These are phyloP conservation scores for Leavenworthia alabamica DNA, from an alignment of 345 rosid genomes.

Conservation along the genomic window DNA sequence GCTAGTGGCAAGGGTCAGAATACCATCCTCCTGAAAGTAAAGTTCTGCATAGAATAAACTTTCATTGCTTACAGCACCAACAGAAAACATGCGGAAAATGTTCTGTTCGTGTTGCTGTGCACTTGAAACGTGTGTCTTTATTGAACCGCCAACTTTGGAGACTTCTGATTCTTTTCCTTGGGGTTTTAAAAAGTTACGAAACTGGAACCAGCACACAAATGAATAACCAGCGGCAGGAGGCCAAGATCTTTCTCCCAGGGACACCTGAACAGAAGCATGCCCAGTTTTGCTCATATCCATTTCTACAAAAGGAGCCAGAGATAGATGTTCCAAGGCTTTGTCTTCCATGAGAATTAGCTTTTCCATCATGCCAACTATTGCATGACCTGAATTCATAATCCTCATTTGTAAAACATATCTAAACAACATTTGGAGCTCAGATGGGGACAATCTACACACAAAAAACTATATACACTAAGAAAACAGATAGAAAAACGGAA, in stretches of 20 bases:
- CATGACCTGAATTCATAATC: slow-evolving; percentile 64
- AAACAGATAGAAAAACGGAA: slow-evolving; percentile 15
- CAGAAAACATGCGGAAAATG: slow-evolving; percentile 81
- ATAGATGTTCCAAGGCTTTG: slow-evolving; percentile 64
- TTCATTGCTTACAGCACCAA: slow-evolving; percentile 72
- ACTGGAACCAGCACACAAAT: slow-evolving; percentile 98
- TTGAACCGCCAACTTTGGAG: slow-evolving; percentile 50
- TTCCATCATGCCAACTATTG: slow-evolving; percentile 90
- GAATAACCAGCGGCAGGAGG: slow-evolving; percentile 99
- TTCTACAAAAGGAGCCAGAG: slow-evolving; percentile 91
- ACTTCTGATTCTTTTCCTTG: slow-evolving; percentile 60
- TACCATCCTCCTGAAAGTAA: slow-evolving; percentile 89
- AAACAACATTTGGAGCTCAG: slow-evolving; percentile 78
- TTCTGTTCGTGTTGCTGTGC: slow-evolving; percentile 55
- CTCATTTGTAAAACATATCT: slow-evolving; percentile 86
- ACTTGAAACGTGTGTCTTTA: slow-evolving; percentile 41
- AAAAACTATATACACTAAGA: slow-evolving; percentile 19
- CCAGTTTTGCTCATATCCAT: slow-evolving; percentile 96
- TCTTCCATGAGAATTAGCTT: slow-evolving; percentile 84
- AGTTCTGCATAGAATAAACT: slow-evolving; percentile 81
- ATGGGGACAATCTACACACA: slow-evolving; percentile 85
- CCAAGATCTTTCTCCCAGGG: slow-evolving; percentile 99
- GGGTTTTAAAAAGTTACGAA: slow-evolving; percentile 56
- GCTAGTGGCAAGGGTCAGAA: slow-evolving; percentile 92
- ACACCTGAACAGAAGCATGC: slow-evolving; percentile 93